Evolutionary conservation across 106 monocot genomes (phyloP), one percentile per base, ranked within the genome.

Genomic region (Ottelia alismoides): DNA sequence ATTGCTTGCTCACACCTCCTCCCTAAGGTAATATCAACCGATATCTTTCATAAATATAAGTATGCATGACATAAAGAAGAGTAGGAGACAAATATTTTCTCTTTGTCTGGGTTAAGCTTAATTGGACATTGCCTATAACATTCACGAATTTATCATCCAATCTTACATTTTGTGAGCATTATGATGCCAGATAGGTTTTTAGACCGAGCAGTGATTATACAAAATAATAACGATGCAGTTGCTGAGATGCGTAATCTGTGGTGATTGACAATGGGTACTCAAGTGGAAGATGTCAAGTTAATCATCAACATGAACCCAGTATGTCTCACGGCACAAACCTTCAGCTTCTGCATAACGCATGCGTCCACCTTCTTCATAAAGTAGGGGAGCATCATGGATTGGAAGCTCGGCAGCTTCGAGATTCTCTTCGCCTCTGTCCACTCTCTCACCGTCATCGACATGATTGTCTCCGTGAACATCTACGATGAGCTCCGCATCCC

Each of bases 301-400:
- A 21, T 92, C 4, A 5, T 92, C 4, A 28, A 67, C 20, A 58
- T 83, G 58, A 27, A 79, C 2, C 86, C 86, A 1, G 72, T 86
- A 46, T 92, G 92, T 85, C 56, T 87, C 0, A 20, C 69, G 25
- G 35, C 66, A 5, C 62, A 87, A 7, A 64, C 74, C 1, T 82
- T 82, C 31, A 82, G 79, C 55, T 60, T 86, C 1, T 66, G 60
- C 49, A 57, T 79, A 1, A 69, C 82, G 1, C 92, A 92, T 29
- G 28, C 69, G 5, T 62, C 68, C 19, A 86, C 92, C 70, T 80
- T 90, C 73, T 92, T 86, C 82, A 69, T 87, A 67, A 92, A 92
- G 54, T 86, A 87, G 51, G 74, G 65, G 0, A 69, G 76, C 63
- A 58, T 45, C 28, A 82, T 92, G 82, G 40, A 90, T 69, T 44